phyloP scores from a whole-genome alignment of 1,139 yeast species.

The Yamadazyma membranifaciens region DNA sequence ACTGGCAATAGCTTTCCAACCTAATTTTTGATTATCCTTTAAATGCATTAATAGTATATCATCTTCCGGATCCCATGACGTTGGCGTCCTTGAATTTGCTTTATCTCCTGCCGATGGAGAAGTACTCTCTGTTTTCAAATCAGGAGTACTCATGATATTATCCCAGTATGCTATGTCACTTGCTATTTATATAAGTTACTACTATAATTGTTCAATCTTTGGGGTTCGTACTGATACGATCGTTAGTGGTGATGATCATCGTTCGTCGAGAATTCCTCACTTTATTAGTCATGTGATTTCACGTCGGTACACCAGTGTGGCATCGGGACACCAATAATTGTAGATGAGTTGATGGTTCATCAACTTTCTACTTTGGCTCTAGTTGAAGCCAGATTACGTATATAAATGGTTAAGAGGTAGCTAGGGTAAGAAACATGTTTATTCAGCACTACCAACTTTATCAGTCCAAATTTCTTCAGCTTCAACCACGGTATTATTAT shows the following conservation, averaged over 20 bases:
- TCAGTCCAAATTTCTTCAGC: conserved; percentile 81
- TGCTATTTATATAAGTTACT: neutral
- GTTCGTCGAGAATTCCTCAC: conserved; percentile 6
- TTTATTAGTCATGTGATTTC: conserved; percentile 5
- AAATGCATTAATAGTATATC: conserved; percentile 65
- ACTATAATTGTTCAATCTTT: neutral
- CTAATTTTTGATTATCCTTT: conserved; percentile 68
- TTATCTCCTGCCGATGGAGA: conserved; percentile 4
- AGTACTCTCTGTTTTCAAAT: conserved; percentile 5
- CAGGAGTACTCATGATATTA: conserved; percentile 3
- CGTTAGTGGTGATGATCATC: conserved; percentile 12
- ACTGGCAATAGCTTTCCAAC: conserved; percentile 75
- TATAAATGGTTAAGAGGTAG: no score
- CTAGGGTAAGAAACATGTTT: neutral
- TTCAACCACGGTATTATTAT: conserved; percentile 81
- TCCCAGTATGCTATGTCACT: neutral
- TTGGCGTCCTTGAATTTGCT: conserved; percentile 47
- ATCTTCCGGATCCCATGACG: conserved; percentile 77
- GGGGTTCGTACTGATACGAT: no score
- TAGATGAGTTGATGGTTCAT: no score
- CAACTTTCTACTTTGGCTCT: no score
- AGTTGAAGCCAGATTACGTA: no score
- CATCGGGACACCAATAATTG: no score
- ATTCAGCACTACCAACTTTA: conserved; percentile 38
- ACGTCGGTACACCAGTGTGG: conserved; percentile 1